A percentile compares a stretch with the other conserved stretches of the same genome.
Conservation (phyloP, 2,329 filamentous ascomycete species). For the Botrytis porri region DNA sequence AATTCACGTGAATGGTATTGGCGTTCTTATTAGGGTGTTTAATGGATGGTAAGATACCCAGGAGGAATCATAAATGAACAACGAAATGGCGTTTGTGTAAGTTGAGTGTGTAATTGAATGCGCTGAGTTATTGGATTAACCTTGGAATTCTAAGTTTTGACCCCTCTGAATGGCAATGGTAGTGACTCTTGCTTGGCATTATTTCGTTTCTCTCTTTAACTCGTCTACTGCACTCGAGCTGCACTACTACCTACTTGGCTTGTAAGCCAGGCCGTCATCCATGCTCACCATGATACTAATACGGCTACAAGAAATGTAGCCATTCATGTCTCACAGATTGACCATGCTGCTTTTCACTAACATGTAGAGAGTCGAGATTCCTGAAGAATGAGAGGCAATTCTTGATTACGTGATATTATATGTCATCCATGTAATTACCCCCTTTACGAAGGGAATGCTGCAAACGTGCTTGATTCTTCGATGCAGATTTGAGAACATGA, state of each 20-base stretch:
- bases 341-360: not conserved
- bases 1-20: not conserved
- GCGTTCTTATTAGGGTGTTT: not conserved
- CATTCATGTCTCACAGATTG: not conserved
- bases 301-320: too few species aligned
- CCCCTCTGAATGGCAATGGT: too few species aligned
- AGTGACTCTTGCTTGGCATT: not conserved
- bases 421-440: not conserved
- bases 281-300: not conserved
- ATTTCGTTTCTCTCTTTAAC: not conserved
- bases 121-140: not conserved
- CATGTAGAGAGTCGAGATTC: not conserved
- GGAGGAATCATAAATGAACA: not conserved
- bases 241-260: not conserved
- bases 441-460: not conserved
- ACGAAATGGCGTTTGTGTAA: not conserved
- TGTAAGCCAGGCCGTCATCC: not conserved
- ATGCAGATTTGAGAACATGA: not conserved
- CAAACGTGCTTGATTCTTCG: slow-evolving; percentile 16
- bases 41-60: slow-evolving; percentile 8
- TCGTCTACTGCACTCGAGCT: not conserved
- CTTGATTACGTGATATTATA: slow-evolving; percentile 8
- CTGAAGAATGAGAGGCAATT: not conserved
- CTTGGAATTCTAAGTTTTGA: not conserved
- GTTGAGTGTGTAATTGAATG: not conserved